Evolutionary conservation across 345 rosid species (phyloP).

Genomic region (Hibiscus tridactylites): DNA sequence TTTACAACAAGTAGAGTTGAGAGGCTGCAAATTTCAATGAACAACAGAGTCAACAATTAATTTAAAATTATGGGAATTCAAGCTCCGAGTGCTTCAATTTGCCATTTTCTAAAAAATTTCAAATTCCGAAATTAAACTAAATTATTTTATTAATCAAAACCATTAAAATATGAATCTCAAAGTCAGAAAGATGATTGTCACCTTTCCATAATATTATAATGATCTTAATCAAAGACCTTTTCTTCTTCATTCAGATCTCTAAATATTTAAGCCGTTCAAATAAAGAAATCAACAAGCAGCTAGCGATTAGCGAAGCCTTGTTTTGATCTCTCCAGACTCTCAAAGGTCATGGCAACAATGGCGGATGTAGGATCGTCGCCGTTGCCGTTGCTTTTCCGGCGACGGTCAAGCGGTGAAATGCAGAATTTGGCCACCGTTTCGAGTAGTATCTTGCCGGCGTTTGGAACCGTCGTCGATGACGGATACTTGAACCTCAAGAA

Average conservation of each 20-base stretch:
- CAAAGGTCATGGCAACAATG: not conserved
- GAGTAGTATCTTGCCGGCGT: slow-evolving; percentile 83
- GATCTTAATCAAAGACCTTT: not conserved
- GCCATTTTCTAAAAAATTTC: too few relatives aligned
- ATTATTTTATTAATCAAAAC: not conserved
- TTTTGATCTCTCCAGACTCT: not conserved
- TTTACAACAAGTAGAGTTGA: not conserved
- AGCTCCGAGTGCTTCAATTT: not conserved
- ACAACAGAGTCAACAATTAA: not conserved
- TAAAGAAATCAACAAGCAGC: not conserved
- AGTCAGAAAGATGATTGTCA: not conserved
- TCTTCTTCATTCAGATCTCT: not conserved
- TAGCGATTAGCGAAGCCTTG: not conserved
- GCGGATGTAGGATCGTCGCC: slow-evolving; percentile 34
- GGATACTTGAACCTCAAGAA: slow-evolving; percentile 36
- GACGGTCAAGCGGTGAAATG: slow-evolving; percentile 57
- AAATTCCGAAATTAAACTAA: too few relatives aligned
- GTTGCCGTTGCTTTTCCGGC: slow-evolving; percentile 38
- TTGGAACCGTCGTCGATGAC: slow-evolving; percentile 65
- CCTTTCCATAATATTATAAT: not conserved
- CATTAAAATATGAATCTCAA: not conserved
- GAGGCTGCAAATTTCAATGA: not conserved
- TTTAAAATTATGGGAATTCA: not conserved
- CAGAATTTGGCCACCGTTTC: slow-evolving; percentile 54
- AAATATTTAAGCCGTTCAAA: not conserved